These are phyloP conservation scores for Apocynum venetum DNA, from an alignment of 257 asterid genomes.

Conservation along the genomic window DNA sequence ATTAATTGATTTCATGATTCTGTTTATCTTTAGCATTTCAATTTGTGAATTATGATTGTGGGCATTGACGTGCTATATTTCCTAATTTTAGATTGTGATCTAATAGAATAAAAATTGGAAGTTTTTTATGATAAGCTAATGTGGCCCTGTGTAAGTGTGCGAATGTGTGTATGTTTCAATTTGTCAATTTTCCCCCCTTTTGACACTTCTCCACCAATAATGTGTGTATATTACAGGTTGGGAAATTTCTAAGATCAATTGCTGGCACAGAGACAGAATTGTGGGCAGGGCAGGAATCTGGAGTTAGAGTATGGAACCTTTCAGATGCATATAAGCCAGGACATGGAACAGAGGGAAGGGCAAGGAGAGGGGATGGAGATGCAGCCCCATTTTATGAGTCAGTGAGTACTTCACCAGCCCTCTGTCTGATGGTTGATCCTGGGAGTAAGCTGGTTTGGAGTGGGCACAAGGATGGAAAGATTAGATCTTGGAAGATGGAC, in stretches of 20 bases:
- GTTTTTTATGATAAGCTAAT: not conserved
- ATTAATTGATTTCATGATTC: too few relatives aligned
- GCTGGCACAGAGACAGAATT: slow-evolving; percentile 71
- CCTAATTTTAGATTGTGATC: not conserved
- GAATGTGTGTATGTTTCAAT: slow-evolving; percentile 13
- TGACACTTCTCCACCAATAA: too few relatives aligned
- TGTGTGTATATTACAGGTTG: slow-evolving; percentile 44
- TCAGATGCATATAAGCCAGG: slow-evolving; percentile 74
- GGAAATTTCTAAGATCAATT: slow-evolving; percentile 73
- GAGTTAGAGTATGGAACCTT: slow-evolving; percentile 87
- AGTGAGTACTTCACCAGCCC: slow-evolving; percentile 53
- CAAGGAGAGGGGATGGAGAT: slow-evolving; percentile 88
- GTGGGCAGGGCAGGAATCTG: slow-evolving; percentile 95
- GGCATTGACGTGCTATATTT: not conserved
- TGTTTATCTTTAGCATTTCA: not conserved
- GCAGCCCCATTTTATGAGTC: slow-evolving; percentile 89
- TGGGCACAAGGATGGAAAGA: slow-evolving; percentile 92
- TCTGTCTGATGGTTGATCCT: slow-evolving; percentile 69
- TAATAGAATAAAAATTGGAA: not conserved
- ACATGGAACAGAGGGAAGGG: slow-evolving; percentile 54
- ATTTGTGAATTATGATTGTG: not conserved
- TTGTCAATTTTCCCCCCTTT: too few relatives aligned
- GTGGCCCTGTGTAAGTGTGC: not conserved
- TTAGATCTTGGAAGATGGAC: slow-evolving; percentile 88
- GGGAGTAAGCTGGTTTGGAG: slow-evolving; percentile 86